Evolutionary conservation across 2,329 filamentous ascomycete species (phyloP), one percentile per base, ranked within the genome.

Genomic region (Stachybotrys echinatus): DNA sequence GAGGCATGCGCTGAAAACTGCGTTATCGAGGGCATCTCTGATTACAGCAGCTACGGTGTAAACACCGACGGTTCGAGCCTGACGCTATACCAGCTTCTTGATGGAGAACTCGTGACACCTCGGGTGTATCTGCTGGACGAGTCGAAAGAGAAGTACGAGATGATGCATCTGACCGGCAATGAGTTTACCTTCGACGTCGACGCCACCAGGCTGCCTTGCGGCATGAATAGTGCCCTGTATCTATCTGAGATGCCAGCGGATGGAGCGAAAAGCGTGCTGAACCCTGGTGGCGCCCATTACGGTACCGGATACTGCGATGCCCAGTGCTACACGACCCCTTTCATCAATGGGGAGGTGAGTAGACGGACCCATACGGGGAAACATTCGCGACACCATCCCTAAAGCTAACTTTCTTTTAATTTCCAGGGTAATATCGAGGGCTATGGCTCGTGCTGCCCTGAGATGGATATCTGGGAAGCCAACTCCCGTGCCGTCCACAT

Each of bases 141-240:
- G 56, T 68, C 73, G 52, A 76, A 80, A 50, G 69, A 71, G 52
- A 74, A 73, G 52, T 86, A 86, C 61, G 66, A 83, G 65, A 72
- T 78, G 59, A 76, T 85, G 64, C 72, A 81, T 54, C 68, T 85
- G 48, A 73, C 77, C 45, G 79, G 79, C 64, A 67, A 77, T 57
- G 83, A 86, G 62, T 77, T 86, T 62, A 78, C 78, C 19, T 84
- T 86, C 51, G 81, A 84, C 48, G 81, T 85, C 7, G 83, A 86
- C 58, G 74, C 82, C 31, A 83, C 81, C 27, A 73, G 76, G 54
- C 71, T 85, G 23, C 78, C 79, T 21, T 87, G 83, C 57, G 84
- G 84, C 51, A 68, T 86, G 58, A 85, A 87, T 63, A 82, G 82
- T 50, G 81, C 82, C 23, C 65, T 85, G 37, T 85, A 85, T 69